Conservation (phyloP, 345 rosid genomes). For the Anacardium occidentale region DNA sequence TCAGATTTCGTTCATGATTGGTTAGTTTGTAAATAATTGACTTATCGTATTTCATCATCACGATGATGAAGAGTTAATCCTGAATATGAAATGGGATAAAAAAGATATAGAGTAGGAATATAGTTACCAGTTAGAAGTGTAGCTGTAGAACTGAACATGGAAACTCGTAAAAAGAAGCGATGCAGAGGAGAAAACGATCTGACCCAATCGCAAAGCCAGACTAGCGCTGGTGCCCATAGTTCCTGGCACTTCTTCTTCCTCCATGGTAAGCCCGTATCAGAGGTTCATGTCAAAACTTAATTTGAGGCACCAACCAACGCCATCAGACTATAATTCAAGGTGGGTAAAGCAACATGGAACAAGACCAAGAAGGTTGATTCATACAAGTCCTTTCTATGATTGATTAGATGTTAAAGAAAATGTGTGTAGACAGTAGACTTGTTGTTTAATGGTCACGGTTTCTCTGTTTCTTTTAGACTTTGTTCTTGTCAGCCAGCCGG, state of each 20-base stretch:
- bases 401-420: neutral
- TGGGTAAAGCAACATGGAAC: too few relatives aligned
- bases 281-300: conserved; percentile 24
- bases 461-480: neutral
- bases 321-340: too few relatives aligned
- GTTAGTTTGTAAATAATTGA: neutral
- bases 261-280: neutral
- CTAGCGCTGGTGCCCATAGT: conserved; percentile 57
- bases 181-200: conserved; percentile 47
- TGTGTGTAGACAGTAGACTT: neutral
- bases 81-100: neutral
- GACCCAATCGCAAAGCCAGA: conserved; percentile 62
- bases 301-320: neutral
- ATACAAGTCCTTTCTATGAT: neutral
- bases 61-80: neutral
- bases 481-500: neutral
- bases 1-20: neutral
- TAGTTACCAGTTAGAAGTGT: conserved; percentile 58
- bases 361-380: neutral
- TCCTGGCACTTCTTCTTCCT: conserved; percentile 40
- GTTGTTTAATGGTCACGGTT: neutral
- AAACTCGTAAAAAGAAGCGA: conserved; percentile 62
- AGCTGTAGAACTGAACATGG: conserved; percentile 52
- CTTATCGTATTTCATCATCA: neutral
- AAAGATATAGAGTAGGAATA: neutral